phyloP scores from a whole-genome alignment of 2,329 filamentous ascomycete species.

The Colletotrichum kahawae region DNA sequence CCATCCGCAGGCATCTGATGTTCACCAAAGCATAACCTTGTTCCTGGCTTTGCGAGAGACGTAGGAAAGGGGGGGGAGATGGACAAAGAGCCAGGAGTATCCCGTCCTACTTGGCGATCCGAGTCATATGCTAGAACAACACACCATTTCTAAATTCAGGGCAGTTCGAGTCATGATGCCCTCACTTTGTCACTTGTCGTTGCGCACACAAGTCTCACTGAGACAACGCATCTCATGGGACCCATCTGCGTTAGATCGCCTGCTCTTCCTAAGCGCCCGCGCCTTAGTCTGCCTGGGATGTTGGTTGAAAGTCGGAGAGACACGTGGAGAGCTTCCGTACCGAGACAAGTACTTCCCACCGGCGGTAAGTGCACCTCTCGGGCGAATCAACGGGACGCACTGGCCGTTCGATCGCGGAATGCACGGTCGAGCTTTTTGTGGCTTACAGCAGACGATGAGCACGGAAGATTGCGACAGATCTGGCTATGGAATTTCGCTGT shows the following conservation, averaged over 20 bases:
- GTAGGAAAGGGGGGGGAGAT: too few species aligned
- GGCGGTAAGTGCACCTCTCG: background rate
- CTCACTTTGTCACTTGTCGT: background rate
- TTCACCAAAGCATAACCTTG: background rate
- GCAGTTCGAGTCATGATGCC: background rate
- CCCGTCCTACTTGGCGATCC: background rate
- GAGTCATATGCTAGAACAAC: background rate
- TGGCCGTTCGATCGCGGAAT: background rate
- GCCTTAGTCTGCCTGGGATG: background rate
- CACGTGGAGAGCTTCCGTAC: background rate
- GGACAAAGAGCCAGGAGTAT: background rate
- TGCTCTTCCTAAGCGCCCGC: background rate
- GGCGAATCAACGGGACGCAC: background rate
- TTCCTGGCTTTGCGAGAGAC: background rate
- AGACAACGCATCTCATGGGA: background rate
- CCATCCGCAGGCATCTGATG: background rate
- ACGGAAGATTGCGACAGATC: background rate
- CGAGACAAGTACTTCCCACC: background rate
- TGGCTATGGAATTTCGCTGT: background rate
- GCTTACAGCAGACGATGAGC: background rate
- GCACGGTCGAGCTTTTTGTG: background rate
- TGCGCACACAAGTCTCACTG: background rate
- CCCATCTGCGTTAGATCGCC: background rate
- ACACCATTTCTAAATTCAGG: background rate
- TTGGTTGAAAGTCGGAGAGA: background rate